Conservation (phyloP, 768 basidiomycete genomes). For the Trametes cinnabarina region DNA sequence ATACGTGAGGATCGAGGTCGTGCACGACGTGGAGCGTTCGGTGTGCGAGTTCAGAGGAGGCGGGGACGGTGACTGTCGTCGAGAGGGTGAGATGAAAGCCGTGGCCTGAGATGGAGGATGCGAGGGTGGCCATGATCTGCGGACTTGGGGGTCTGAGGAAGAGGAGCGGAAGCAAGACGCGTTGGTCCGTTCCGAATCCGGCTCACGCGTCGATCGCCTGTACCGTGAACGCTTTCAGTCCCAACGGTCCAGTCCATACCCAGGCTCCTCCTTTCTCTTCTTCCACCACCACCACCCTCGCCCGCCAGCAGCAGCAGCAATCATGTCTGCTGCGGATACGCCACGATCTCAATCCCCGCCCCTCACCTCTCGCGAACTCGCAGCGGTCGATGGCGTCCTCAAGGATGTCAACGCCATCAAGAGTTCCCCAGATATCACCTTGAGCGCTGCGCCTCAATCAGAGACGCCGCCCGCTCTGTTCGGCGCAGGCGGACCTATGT, state of each 20-base stretch:
- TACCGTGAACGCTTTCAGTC: neutral
- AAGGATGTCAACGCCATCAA: slow-evolving; percentile 42
- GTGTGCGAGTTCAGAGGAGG: neutral
- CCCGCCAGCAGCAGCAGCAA: neutral
- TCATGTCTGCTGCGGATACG: slow-evolving; percentile 23
- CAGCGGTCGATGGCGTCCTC: slow-evolving; percentile 50
- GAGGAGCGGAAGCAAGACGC: slow-evolving; percentile 9
- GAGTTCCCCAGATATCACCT: slow-evolving; percentile 25
- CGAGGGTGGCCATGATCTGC: slow-evolving; percentile 9
- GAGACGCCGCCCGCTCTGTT: slow-evolving; percentile 50
- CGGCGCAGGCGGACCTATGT: slow-evolving; percentile 78
- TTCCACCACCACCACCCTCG: neutral
- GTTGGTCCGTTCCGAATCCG: slow-evolving; percentile 2
- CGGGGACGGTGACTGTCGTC: slow-evolving; percentile 7
- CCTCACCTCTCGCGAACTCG: slow-evolving; percentile 44
- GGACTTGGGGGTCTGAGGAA: neutral
- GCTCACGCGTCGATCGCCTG: neutral
- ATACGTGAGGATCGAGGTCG: slow-evolving; percentile 39
- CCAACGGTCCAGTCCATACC: neutral
- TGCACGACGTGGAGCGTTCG: slow-evolving; percentile 35
- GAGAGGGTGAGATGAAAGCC: slow-evolving; percentile 29
- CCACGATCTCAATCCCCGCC: slow-evolving; percentile 17
- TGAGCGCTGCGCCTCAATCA: slow-evolving; percentile 20
- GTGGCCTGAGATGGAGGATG: slow-evolving; percentile 17
- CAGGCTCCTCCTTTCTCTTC: neutral